Evolutionary conservation across 1,284 basidiomycete genomes (phyloP), one percentile per base, ranked within the genome.

Genomic region (Cryptococcus deneoformans): DNA sequence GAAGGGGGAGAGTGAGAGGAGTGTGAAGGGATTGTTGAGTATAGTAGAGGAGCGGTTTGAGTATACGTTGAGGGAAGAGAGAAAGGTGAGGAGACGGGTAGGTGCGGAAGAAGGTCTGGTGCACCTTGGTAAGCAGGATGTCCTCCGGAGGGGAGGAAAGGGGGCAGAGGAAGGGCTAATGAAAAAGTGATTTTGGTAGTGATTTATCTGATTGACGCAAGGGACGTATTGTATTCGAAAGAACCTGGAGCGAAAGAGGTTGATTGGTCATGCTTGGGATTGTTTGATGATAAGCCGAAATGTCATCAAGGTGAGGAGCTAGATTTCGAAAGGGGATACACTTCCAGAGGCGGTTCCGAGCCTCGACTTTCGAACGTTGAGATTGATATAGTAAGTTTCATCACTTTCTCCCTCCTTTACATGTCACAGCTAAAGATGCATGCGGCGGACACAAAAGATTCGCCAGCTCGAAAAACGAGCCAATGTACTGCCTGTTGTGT

Each of bases 181-280:
- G 20, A 20, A 20, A 20, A 34, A 45, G 38, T 38, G 14, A 35
- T 11, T 6, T 16, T 9, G 7, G 44, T 55, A 76, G 74, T 72
- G 48, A 54, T 77, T 24, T 77, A 76, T 56, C 60, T 73, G 39
- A 67, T 77, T 38, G 73, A 77, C 56, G 72, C 72, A 1, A 52
- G 72, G 46, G 50, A 58, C 24, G 63, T 73, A 4, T 64, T 77
- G 6, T 49, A 49, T 14, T 69, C 68, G 0, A 34, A 37, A 36
- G 49, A 50, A 24, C 36, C 49, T 50, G 8, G 16, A 20, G n/a
- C 49, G 11, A n/a, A 50, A 38, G 16, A 42, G 12, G 53, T 66
- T 9, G 64, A 72, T 51, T 69, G 69, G 69, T 71, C 69, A n/a
- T 58, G 57, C 47, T 45, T 61, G 2, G 64, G 63, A 9, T 45